These are phyloP conservation scores for Saccharum spontaneum DNA, from an alignment of 176 grass and related monocot species.

Conservation along the genomic window DNA sequence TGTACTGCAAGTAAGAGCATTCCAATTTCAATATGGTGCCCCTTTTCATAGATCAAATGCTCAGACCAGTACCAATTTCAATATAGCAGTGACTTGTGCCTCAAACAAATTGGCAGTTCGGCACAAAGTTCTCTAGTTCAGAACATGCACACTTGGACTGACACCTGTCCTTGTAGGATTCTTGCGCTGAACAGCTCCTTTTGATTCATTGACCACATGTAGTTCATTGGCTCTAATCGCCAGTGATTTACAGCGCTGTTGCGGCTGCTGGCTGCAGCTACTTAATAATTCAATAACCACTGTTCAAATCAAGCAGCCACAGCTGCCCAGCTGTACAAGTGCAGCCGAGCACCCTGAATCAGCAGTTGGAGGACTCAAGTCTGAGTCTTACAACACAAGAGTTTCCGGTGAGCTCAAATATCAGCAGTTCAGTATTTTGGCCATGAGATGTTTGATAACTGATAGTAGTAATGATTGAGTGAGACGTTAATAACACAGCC, in stretches of 20 bases:
- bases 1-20: neutral
- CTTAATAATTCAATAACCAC: too few species aligned
- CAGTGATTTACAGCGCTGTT: too few species aligned
- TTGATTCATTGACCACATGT: neutral
- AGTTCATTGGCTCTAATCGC: neutral
- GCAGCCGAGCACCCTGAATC: too few species aligned
- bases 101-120: neutral
- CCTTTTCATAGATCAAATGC: neutral
- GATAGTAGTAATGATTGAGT: neutral
- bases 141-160: neutral
- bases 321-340: too few species aligned
- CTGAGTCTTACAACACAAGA: neutral
- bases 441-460: neutral
- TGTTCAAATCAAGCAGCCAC: too few species aligned
- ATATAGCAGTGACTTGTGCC: neutral
- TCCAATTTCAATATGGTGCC: neutral
- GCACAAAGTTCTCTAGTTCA: neutral
- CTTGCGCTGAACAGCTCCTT: neutral
- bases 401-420: neutral
- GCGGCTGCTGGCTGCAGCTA: too few species aligned
- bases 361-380: neutral
- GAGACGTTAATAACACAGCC: neutral
- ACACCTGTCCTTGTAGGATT: neutral
- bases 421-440: constrained; percentile 12
- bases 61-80: neutral